These are phyloP conservation scores for Boletus sp. DNA, from an alignment of 768 basidiomycete species.

Conservation along the genomic window DNA sequence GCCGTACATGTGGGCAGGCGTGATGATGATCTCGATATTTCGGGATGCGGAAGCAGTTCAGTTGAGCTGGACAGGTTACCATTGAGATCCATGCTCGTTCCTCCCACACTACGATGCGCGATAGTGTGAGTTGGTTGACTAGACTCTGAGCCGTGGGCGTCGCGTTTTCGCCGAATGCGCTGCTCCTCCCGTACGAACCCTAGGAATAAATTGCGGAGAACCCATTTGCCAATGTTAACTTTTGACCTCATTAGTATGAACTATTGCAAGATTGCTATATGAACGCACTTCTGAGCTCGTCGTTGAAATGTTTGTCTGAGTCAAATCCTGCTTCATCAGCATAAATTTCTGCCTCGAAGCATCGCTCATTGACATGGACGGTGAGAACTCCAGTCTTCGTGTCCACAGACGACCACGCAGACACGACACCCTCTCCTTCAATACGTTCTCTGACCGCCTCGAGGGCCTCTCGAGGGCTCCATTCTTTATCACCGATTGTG, in stretches of 20 bases:
- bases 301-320: constrained; percentile 57
- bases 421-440: constrained; percentile 90
- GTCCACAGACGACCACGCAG: constrained; percentile 85
- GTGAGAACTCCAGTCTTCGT: constrained; percentile 87
- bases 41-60: constrained; percentile 31
- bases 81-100: constrained; percentile 27
- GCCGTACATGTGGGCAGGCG: constrained; percentile 35
- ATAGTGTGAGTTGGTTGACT: constrained; percentile 13
- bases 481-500: constrained; percentile 41
- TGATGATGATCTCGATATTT: constrained; percentile 24
- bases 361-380: constrained; percentile 82
- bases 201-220: constrained; percentile 79
- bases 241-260: constrained; percentile 8
- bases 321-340: constrained; percentile 84
- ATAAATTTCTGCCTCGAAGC: constrained; percentile 94
- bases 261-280: neutral
- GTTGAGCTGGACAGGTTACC: constrained; percentile 14
- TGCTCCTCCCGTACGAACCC: constrained; percentile 75
- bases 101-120: constrained; percentile 25
- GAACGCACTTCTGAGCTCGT: constrained; percentile 77
- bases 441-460: constrained; percentile 87
- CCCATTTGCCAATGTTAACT: constrained; percentile 96
- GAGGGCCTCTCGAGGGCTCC: constrained; percentile 78
- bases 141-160: constrained; percentile 20
- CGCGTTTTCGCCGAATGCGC: constrained; percentile 38